Base-by-base conservation (phyloP, 352 stramenopile species). In the Globisporangium cystogenes region DNA sequence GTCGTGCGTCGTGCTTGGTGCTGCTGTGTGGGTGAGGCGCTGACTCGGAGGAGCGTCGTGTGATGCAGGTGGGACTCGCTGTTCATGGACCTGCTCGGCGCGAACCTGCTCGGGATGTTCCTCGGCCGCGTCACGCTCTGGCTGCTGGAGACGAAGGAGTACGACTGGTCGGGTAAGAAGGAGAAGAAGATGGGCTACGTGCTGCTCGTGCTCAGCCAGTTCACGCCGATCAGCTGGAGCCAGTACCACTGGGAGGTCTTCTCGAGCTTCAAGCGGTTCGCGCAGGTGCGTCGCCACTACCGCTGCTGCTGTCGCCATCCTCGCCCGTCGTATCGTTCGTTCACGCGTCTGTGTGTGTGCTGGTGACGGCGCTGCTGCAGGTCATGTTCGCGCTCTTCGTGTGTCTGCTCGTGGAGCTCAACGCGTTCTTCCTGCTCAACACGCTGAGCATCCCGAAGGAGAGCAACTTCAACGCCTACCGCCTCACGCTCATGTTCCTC, bases 341-440 rank as follows among this genome's bases (percentile, higher is more conserved):
- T n/a, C n/a, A n/a, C n/a, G n/a, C n/a, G n/a, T n/a, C 11, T 36
- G 31, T 36, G 37, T 42, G 41, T 14, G 37, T 42, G 10, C 10
- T 42, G 37, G 26, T 51, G 7, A 7, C 16, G 40, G 23, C 44
- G 37, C 16, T 20, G 37, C 16, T 42, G 35, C 69, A 87, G 59
- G 75, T 95, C 41, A 53, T 97, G 20, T 86, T 96, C 43, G 76
- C 87, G 0, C 67, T 97, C 45, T 58, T 95, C n/a, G 65, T 96
- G 58, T 90, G 79, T 51, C 62, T 93, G 1, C 54, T 96, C 11
- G 86, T 86, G 3, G 91, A 98, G 66, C 67, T 97, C 26, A 97
- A 98, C 67, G 91, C 90, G 14, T 98, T 98, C 67, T 96, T 98
- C 62, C 64, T 98, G 54, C 70, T 96, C 29, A 94, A 86, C 46